Evolutionary conservation across 2,329 filamentous ascomycete genomes (phyloP), one percentile per base, ranked within the genome.

Genomic region (Diaporthe caulivora): DNA sequence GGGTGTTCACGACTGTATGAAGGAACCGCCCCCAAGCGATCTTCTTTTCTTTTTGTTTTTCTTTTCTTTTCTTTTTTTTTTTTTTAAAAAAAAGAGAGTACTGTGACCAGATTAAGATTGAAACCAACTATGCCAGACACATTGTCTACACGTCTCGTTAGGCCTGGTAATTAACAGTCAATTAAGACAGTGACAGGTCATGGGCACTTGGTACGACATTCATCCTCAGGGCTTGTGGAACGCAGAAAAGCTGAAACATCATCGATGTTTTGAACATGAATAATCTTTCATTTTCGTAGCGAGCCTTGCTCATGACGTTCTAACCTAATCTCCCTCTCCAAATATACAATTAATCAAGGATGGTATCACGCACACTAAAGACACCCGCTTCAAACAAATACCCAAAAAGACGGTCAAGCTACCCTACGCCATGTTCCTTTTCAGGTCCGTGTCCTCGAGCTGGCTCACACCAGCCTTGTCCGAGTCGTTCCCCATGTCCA

Each of bases 391-490:
- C 21, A 40, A 21, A 10, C 26, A 34, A 18, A 21, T 2, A 40
- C n/a, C 37, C 37, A 40, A 13, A 18, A 40, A 6, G 5, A 7
- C 47, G 6, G 1, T 10, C 6, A 40, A 1, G n/a, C 15, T 29
- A 15, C 9, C 9, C 13, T 53, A 67, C 13, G 47, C 62, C 62
- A 53, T 67, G n/a, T 58, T 51, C 34, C 42, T 60, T 13, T 70
- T 69, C 37, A 57, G 70, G 29, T 70, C 71, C 29, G 72, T 60
- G 6, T 76, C 77, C 51, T 77, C 77, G 70, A 82, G 80, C 37
- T 81, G 79, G 4, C 77, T 74, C 47, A 78, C 49, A 21, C 78
- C 78, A 4, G 77, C 74, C 75, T 77, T 77, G 2, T 77, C 80
- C 0, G 80, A 78, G 3, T 76, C 76, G 57, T 78, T 71, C 1